Base-by-base conservation (phyloP, 2,329 filamentous ascomycete genomes). In the Colletotrichum lupini region DNA sequence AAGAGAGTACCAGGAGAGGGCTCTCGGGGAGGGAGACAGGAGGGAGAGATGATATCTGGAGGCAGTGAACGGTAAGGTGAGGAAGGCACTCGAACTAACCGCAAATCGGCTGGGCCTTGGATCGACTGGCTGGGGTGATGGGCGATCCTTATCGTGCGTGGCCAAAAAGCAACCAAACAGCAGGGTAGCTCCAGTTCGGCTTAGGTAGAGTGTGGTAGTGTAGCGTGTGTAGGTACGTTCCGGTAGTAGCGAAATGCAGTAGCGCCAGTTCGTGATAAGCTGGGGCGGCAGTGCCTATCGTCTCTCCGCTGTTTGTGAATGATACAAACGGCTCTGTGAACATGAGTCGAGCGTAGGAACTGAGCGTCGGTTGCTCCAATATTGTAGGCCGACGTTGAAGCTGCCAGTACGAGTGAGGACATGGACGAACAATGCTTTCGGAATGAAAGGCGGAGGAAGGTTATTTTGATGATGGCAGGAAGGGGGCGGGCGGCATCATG, bases 141-240 rank as follows among this genome's bases (percentile, higher is more conserved):
- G 77, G 30, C 58, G 62, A 67, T 67, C 78, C 78, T 80, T 81
- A 80, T 81, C 79, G 73, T 74, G 61, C 70, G 77, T 78, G 69
- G 78, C 78, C 76, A 62, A 72, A 63, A 63, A 62, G 59, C 68
- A 64, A 62, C 52, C 57, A 53, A 46, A 53, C 32, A 32, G 58
- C 24, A 60, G 58, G 42, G 42, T 49, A 49, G 42, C 42, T 49
- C 9, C 42, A 49, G 19, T 49, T 49, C 42, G 42, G 42, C 42
- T 49, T 19, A 49, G 42, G 42, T 42, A 42, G 37, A 42, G 37
- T 49, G 16, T 49, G 16, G 42, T 49, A 49, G 42, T 19, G 42
- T 26, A 26, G 26, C 26, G 26, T 26, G 26, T 26, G 26, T 49
- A 49, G 42, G 19, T 49, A 16, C 42, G 42, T 49, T 19, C 42